Base-by-base conservation (phyloP, 495 filamentous ascomycete species). In the Podospora bellae-mahoneyi region DNA sequence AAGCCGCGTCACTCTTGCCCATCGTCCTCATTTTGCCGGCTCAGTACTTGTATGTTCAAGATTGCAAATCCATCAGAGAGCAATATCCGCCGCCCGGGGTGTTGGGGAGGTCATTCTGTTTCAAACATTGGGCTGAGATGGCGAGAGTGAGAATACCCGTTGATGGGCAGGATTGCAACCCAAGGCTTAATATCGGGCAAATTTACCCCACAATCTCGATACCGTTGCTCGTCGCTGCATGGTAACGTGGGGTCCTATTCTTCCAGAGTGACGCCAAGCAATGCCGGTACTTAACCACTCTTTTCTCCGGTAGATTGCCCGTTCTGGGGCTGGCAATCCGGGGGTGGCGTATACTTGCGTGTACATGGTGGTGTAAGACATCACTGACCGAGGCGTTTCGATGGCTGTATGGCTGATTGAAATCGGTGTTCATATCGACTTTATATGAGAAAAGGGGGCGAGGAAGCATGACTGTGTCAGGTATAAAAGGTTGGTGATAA, bases 251-350 rank as follows among this genome's bases (percentile, higher is more conserved):
- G 59, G 23, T 48, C 15, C 39, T 26, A 61, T 61, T 61, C 59
- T 61, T 61, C 59, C 59, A 61, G 27, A 61, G 59, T 28, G 59
- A 61, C 27, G 59, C 59, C 59, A 61, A 61, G 59, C 59, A 9
- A 61, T 61, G 59, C 59, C 59, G 59, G 59, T 61, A 61, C 59
- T 61, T 61, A 27, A 27, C 59, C 59, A 27, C 28, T 6, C 27
- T 28, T 61, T 61, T 61, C 59, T 61, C 59, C 59, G 59, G 23
- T 61, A 61, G 5, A 61, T 61, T 61, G 59, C 20, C n/a, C 27
- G 1, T 61, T 61, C 23, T 58, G 55, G n/a, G 23, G 55, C 55
- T 58, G 19, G 6, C 55, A 58, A 20, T 58, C n/a, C 10, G 55
- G n/a, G n/a, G 55, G 55, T 58, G 55, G 55, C 55, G 55, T 58